Evolutionary conservation across 23 red algal species (phyloP).

Genomic region (Gracilaria caudata): DNA sequence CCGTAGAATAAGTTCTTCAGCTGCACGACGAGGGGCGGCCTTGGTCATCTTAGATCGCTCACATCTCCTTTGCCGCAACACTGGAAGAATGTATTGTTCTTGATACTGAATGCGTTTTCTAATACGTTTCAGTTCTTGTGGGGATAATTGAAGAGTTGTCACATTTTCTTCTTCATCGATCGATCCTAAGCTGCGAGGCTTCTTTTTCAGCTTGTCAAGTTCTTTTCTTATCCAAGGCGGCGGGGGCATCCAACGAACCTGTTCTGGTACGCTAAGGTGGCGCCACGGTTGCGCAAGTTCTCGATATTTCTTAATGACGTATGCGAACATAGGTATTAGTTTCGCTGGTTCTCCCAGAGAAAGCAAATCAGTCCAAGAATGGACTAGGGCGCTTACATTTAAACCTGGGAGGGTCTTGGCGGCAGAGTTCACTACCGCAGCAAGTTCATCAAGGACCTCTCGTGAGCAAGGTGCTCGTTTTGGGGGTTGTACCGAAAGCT

Average conservation of each 20-base stretch:
- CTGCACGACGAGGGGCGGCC: conserved; percentile 31
- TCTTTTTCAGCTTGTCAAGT: conserved; percentile 22
- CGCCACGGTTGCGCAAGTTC: conserved; percentile 43
- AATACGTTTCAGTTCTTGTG: conserved; percentile 39
- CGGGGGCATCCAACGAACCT: conserved; percentile 38
- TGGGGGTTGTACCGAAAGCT: background rate
- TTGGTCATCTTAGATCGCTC: conserved; percentile 11
- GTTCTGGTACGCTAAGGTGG: conserved; percentile 11
- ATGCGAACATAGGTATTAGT: conserved; percentile 14
- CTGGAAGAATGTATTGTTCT: conserved; percentile 41
- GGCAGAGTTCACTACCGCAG: conserved; percentile 24
- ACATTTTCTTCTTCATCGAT: background rate
- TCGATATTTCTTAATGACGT: conserved; percentile 21
- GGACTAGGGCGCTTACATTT: conserved; percentile 36
- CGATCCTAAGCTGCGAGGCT: background rate
- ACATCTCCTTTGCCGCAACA: conserved; percentile 11
- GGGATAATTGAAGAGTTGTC: background rate
- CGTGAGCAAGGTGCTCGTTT: conserved; percentile 29
- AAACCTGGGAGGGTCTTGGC: conserved; percentile 34
- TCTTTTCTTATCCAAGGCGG: conserved; percentile 25
- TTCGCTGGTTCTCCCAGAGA: conserved; percentile 7
- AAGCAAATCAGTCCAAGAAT: conserved; percentile 52
- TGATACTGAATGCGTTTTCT: conserved; percentile 41
- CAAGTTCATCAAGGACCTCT: conserved; percentile 60
- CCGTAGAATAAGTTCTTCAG: conserved; percentile 64